Evolutionary conservation across 768 basidiomycete species (phyloP), one percentile per base, ranked within the genome.

Genomic region (Thelephora ganbajun): DNA sequence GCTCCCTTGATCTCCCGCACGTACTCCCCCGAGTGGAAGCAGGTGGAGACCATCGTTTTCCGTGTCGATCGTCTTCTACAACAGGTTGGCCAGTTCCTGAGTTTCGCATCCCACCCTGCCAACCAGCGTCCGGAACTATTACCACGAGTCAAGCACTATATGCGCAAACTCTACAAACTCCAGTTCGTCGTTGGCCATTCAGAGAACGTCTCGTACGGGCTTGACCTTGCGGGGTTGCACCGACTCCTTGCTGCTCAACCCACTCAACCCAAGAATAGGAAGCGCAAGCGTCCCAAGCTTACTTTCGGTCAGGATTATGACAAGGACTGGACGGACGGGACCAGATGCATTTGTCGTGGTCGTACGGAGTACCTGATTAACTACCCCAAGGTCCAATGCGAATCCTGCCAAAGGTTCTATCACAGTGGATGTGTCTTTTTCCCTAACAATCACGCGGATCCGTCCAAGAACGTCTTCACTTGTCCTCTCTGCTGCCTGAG

Each of bases 81-180:
- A 4, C 73, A 77, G 48, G 86, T 90, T 51, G 86, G 86, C 6
- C 82, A 84, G 60, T 90, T 91, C 64, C 63, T 89, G 47, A 70
- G 80, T 2, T 87, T 74, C 54, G 82, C 81, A 12, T 76, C 79
- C 1, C 74, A 78, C 54, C 70, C 75, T 30, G 70, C 71, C 33
- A 83, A 88, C 50, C 86, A 86, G 57, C 76, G 78, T n/a, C 66
- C 70, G 3, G 83, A 85, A 48, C 83, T 80, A 55, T 79, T 90
- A 35, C 74, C 80, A 13, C 87, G 88, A 61, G 85, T 89, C 11
- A 77, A 87, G 30, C 88, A 91, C 61, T 90, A 82, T 60, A 88
- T 91, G 85, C 80, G 87, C 54, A 91, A 91, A 65, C 66, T 90
- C 13, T 90, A 80, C 69, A 83, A 80, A 66, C 84, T 91, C 46